Evolutionary conservation across 2,329 filamentous ascomycete genomes (phyloP).

Genomic region (Beauveria bassiana): DNA sequence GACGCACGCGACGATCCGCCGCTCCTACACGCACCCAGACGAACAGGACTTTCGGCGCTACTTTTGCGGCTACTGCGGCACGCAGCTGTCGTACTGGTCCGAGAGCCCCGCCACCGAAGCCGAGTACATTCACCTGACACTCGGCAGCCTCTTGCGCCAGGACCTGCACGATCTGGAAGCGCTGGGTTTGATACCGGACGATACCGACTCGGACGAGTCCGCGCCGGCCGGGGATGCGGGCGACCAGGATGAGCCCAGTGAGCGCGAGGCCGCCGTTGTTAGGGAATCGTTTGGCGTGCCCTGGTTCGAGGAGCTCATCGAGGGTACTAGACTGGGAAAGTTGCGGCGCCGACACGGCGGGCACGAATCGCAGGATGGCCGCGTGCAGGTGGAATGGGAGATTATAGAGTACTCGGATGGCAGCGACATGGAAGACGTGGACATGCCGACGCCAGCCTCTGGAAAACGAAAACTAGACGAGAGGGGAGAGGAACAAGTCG

Average conservation of each 20-base stretch:
- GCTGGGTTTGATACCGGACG: conserved; percentile 59
- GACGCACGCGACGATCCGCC: conserved; percentile 56
- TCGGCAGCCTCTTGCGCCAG: conserved; percentile 67
- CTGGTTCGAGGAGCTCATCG: conserved; percentile 79
- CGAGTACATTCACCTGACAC: conserved; percentile 70
- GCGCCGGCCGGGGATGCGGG: conserved; percentile 20
- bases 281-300: conserved; percentile 63
- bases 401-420: conserved; percentile 63
- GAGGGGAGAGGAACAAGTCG: neutral
- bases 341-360: conserved; percentile 55
- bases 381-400: conserved; percentile 71
- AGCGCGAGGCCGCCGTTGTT: conserved; percentile 24
- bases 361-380: conserved; percentile 50
- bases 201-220: conserved; percentile 18
- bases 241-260: conserved; percentile 17
- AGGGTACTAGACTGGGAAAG: conserved; percentile 64
- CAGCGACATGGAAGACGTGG: conserved; percentile 26
- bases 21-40: conserved; percentile 54
- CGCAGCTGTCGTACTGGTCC: conserved; percentile 75
- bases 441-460: conserved; percentile 25
- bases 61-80: conserved; percentile 91
- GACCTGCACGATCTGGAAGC: conserved; percentile 69
- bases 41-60: conserved; percentile 57
- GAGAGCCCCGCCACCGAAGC: conserved; percentile 64
- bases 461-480: conserved; percentile 46